Conservation (phyloP, 176 grass and related monocot genomes). For the Cocos nucifera region DNA sequence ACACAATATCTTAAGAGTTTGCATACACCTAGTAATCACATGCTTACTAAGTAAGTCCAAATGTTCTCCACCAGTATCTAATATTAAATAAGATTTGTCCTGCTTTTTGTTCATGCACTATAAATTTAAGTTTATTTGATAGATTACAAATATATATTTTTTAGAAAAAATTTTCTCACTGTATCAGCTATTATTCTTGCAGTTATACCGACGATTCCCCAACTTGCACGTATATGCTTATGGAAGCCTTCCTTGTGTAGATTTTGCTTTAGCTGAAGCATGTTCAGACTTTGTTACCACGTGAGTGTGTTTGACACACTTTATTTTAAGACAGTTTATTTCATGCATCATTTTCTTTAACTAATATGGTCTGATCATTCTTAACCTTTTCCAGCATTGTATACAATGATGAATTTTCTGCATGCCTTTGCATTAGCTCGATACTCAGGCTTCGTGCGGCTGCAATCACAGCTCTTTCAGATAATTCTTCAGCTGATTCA, state of each 20-base stretch:
- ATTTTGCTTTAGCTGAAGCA: slow-evolving; percentile 77
- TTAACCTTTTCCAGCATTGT: slow-evolving; percentile 57
- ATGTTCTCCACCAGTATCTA: no score
- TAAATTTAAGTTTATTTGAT: no score
- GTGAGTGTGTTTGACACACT: slow-evolving; percentile 32
- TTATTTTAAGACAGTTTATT: not conserved
- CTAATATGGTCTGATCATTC: slow-evolving; percentile 8
- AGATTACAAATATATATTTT: no score
- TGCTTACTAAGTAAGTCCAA: no score
- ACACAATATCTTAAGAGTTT: no score
- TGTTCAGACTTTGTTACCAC: slow-evolving; percentile 82
- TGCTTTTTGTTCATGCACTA: no score
- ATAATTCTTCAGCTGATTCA: slow-evolving; percentile 77
- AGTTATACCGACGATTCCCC: slow-evolving; percentile 70
- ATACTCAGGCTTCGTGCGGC: slow-evolving; percentile 80
- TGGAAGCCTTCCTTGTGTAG: slow-evolving; percentile 83
- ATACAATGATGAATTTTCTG: slow-evolving; percentile 76
- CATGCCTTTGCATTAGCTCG: slow-evolving; percentile 85
- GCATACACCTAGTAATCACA: no score
- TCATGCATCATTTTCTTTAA: slow-evolving; percentile 3
- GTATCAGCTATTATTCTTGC: not conserved
- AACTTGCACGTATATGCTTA: slow-evolving; percentile 96
- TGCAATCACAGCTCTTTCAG: slow-evolving; percentile 70
- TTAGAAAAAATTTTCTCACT: no score
- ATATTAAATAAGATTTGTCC: no score